Base-by-base conservation (phyloP, 2,329 filamentous ascomycete species). In the Colletotrichum sp. region DNA sequence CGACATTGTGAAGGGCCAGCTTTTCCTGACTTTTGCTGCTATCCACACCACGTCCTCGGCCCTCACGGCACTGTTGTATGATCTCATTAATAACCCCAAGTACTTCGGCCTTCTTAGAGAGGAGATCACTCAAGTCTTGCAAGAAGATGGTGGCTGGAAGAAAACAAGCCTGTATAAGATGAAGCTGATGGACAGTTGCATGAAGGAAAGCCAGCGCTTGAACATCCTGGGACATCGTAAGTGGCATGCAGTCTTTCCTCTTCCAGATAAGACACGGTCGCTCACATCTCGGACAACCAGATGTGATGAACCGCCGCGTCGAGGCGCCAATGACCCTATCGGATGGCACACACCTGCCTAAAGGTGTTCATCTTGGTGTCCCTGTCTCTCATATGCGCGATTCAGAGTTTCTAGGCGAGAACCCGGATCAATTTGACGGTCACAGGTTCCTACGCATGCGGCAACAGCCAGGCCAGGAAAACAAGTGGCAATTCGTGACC, bases 251-350 rank as follows among this genome's bases (percentile, higher is more conserved):
- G 39, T n/a, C 9, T 2, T 44, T 21, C 10, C 9, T 15, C 28
- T 30, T 34, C 4, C 16, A 30, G 0, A 18, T 1, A 28, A 18
- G 8, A 6, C 26, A 12, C 8, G 2, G 3, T 30, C 28, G 6
- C 18, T n/a, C 3, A n/a, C 4, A n/a, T 2, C 6, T 16, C 1
- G 15, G 3, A 8, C 21, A 1, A 12, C 39, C 30, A 30, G 57
- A 60, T n/a, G 34, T 60, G 57, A 60, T 60, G 57, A 60, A 60
- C 16, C 57, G 57, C 26, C 30, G 30, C 57, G 57, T 30, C 26
- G 57, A 60, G 12, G 28, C 57, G 9, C 26, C 26, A 1, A 30
- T 60, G 0, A 60, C 57, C 1, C n/a, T 60, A 1, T 60, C 57
- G 1, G 57, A 60, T n/a, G 57, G 26, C 8, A 60, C 57, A n/a